Conservation (phyloP, 768 basidiomycete species). For the Pholiota molesta region DNA sequence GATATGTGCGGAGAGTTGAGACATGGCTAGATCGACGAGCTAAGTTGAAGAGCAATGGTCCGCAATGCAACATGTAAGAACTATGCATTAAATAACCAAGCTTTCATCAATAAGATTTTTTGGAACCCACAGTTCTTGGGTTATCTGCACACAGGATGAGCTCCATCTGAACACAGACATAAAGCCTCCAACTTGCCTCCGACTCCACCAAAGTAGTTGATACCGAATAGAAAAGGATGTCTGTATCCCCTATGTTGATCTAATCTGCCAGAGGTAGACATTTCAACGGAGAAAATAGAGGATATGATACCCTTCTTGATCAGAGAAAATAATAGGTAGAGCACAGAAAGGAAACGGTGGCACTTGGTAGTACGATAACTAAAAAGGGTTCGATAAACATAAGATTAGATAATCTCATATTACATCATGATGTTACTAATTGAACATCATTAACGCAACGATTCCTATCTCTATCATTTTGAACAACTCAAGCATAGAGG, state of each 20-base stretch:
- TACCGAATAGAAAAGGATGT: slow-evolving; percentile 53
- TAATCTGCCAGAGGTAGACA: slow-evolving; percentile 14
- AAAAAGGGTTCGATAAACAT: too few relatives aligned
- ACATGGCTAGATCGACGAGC: slow-evolving; percentile 55
- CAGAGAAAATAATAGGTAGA: background rate
- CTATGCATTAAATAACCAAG: background rate
- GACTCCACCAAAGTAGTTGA: slow-evolving; percentile 45
- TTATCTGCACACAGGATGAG: slow-evolving; percentile 33
- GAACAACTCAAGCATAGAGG: too few relatives aligned
- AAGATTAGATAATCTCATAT: slow-evolving; percentile 1
- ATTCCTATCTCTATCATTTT: too few relatives aligned
- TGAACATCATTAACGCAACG: too few relatives aligned
- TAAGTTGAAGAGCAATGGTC: slow-evolving; percentile 21
- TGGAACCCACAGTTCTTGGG: slow-evolving; percentile 48
- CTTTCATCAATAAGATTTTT: background rate
- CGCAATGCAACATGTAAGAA: background rate
- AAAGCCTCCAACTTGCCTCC: slow-evolving; percentile 35
- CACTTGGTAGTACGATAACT: too few relatives aligned
- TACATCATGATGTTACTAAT: too few relatives aligned
- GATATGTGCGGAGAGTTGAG: slow-evolving; percentile 45
- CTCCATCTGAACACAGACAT: background rate
- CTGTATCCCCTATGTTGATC: slow-evolving; percentile 44
- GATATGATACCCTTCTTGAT: too few relatives aligned
- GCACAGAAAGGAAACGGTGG: too few relatives aligned
- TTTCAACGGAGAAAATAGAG: background rate